Base-by-base conservation (phyloP, 2,329 filamentous ascomycete genomes). In the Aureobasidium musti region DNA sequence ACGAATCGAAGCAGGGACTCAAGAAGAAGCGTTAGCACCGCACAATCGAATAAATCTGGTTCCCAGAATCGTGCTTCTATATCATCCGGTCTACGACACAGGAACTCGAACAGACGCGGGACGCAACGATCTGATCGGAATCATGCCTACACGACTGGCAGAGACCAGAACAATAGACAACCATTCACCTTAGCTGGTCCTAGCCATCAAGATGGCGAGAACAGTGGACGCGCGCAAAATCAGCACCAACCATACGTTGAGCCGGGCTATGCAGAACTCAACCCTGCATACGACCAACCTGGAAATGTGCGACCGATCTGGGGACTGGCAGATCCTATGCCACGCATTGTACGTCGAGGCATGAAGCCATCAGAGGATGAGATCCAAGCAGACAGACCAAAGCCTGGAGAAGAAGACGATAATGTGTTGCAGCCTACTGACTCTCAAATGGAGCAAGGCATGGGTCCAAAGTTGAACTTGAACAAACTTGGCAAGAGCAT, bases 341-440 rank as follows among this genome's bases (percentile, higher is more conserved):
- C 63, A 7, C 49, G 63, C 21, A 39, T 49, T 19, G 26, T 65
- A 17, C 63, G 63, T 23, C 49, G 30, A 4, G 63, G 63, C 19
- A 65, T 56, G 50, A 78, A 83, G 1, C 82, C 81, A 0, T 79
- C 79, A 0, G 65, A 64, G 43, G 63, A 65, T 8, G 73, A 73
- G 53, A 65, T 73, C 74, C n/a, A 56, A 19, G 14, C 53, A 5
- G 35, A 37, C 21, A 37, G 23, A 28, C 35, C 35, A 41, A 56
- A 23, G 35, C 53, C 19, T 26, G 52, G 52, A 23, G 53, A 56
- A 6, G 35, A 41, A 14, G 14, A 56, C 7, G 53, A 57, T 6
- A 37, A 57, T 43, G 37, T 43, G 23, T 10, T 57, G 13, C 56
- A 59, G 7, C 37, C 56, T 11, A 59, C 39, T 17, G 56, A 59